Evolutionary conservation across 2,329 filamentous ascomycete genomes (phyloP).

Genomic region (Alternaria arborescens): DNA sequence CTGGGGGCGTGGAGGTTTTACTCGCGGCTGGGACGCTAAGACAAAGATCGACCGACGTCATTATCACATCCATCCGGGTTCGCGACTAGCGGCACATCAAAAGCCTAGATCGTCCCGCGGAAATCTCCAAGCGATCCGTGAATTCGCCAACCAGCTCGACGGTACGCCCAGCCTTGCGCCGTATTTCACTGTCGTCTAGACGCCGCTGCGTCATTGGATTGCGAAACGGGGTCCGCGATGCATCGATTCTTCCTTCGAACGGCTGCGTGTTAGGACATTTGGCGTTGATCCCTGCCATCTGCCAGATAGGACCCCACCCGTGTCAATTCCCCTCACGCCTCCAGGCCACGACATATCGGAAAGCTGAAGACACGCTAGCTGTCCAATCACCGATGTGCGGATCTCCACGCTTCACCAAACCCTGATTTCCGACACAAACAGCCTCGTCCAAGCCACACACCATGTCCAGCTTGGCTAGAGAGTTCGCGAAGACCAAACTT

Average conservation of each 20-base stretch:
- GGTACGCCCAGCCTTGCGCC: slow-evolving; percentile 11
- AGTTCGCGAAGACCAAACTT: slow-evolving; percentile 80
- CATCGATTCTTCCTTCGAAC: background rate
- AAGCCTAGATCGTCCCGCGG: slow-evolving; percentile 16
- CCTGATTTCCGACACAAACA: slow-evolving; percentile 10
- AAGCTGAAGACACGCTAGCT: slow-evolving; percentile 8
- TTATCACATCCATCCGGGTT: slow-evolving; percentile 14
- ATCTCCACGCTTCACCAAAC: slow-evolving; percentile 10
- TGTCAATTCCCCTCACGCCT: slow-evolving; percentile 11
- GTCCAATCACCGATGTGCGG: slow-evolving; percentile 18
- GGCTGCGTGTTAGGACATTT: slow-evolving; percentile 14
- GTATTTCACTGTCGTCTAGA: slow-evolving; percentile 1
- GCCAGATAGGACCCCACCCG: slow-evolving; percentile 15
- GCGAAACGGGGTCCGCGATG: slow-evolving; percentile 7
- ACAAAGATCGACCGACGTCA: slow-evolving; percentile 29
- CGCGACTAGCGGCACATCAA: slow-evolving; percentile 21
- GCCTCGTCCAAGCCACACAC: slow-evolving; percentile 14
- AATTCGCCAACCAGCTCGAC: slow-evolving; percentile 7
- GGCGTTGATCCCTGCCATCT: slow-evolving; percentile 22
- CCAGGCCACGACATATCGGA: slow-evolving; percentile 15
- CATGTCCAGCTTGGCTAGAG: slow-evolving; percentile 84
- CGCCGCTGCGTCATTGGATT: slow-evolving; percentile 8
- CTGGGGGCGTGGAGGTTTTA: slow-evolving; percentile 22
- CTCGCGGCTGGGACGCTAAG: slow-evolving; percentile 27
- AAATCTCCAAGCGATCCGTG: slow-evolving; percentile 5